Evolutionary conservation across 345 rosid genomes (phyloP).

Genomic region (Passiflora organensis): DNA sequence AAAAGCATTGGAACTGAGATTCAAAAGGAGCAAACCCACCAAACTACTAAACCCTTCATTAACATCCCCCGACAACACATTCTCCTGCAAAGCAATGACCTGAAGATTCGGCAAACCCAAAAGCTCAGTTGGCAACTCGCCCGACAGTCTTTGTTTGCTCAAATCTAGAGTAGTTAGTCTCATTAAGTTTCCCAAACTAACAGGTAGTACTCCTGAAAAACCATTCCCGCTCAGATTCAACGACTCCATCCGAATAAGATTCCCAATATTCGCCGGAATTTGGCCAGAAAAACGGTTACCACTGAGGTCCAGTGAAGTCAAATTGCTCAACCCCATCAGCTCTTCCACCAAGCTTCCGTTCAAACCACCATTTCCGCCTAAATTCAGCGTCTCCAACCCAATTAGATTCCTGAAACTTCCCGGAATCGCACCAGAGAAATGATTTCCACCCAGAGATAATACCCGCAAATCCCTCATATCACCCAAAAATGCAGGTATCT

Average conservation of each 20-base stretch:
- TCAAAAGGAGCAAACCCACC: conserved; percentile 55
- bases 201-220: conserved; percentile 23
- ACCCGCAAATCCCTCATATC: conserved; percentile 49
- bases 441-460: conserved; percentile 57
- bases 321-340: conserved; percentile 46
- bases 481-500: conserved; percentile 59
- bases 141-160: conserved; percentile 29
- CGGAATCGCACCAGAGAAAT: conserved; percentile 64
- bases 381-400: conserved; percentile 46
- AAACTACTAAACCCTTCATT: conserved; percentile 92
- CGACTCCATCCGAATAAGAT: conserved; percentile 13
- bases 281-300: conserved; percentile 19
- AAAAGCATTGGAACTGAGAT: conserved; percentile 64
- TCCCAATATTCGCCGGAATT: conserved; percentile 23
- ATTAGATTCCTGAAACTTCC: conserved; percentile 40
- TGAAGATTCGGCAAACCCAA: conserved; percentile 81
- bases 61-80: conserved; percentile 57
- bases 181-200: conserved; percentile 21
- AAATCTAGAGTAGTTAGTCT: conserved; percentile 26
- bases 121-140: conserved; percentile 59
- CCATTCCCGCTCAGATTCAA: conserved; percentile 23
- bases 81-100: conserved; percentile 80
- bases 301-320: conserved; percentile 69
- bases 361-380: conserved; percentile 48
- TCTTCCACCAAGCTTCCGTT: conserved; percentile 60